Evolutionary conservation across 768 basidiomycete genomes (phyloP).

Genomic region (Mycena rebaudengoi): DNA sequence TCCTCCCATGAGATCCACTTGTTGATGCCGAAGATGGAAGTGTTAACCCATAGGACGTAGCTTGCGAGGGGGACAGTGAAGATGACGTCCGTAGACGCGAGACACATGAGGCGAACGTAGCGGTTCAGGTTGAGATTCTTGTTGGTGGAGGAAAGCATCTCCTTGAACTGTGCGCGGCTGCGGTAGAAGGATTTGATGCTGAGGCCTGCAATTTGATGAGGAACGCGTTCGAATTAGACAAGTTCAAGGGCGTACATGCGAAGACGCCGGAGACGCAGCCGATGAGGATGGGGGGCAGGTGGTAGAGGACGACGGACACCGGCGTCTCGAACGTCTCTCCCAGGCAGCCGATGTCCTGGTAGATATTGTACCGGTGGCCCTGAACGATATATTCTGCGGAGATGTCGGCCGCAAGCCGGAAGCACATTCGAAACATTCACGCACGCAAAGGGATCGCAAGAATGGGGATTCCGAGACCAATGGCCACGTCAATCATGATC

Average conservation of each 20-base stretch:
- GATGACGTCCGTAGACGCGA: no score
- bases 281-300: constrained; percentile 50
- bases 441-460: neutral
- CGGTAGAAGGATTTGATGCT: constrained; percentile 52
- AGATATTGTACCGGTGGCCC: constrained; percentile 69
- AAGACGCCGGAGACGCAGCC: constrained; percentile 50
- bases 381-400: constrained; percentile 56
- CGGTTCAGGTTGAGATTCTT: no score
- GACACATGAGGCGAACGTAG: no score
- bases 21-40: no score
- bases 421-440: no score
- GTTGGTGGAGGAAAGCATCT: no score
- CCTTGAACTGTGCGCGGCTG: constrained; percentile 52
- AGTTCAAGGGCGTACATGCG: constrained; percentile 33
- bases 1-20: no score
- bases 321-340: constrained; percentile 59
- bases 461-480: neutral
- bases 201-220: constrained; percentile 28
- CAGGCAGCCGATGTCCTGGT: constrained; percentile 65
- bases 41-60: no score
- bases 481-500: neutral
- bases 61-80: no score
- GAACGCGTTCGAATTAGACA: neutral
- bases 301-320: constrained; percentile 53
- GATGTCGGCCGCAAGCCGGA: no score